A percentile compares a stretch with the other conserved stretches of the same genome.
phyloP scores from a whole-genome alignment of 2,329 filamentous ascomycete species.

The Aspergillus candidus region DNA sequence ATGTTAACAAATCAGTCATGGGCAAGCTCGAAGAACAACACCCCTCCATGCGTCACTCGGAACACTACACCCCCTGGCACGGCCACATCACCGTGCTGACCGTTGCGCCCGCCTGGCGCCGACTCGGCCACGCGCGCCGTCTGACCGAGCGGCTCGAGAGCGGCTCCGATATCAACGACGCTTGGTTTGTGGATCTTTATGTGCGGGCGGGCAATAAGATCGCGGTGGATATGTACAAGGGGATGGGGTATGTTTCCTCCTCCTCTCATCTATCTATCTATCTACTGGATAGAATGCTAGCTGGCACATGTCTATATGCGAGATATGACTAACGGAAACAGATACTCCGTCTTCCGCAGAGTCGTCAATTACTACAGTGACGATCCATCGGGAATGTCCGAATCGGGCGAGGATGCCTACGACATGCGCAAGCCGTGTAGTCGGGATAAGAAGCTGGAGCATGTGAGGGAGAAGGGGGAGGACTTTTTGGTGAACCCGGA shows the following conservation, averaged over 20 bases:
- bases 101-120: conserved; percentile 76
- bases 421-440: conserved; percentile 93
- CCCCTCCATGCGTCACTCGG: conserved; percentile 64
- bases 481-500: conserved; percentile 69
- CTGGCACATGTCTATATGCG: background rate
- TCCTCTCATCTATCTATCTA: background rate
- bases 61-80: conserved; percentile 98
- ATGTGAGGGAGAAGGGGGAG: conserved; percentile 76
- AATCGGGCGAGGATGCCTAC: conserved; percentile 72
- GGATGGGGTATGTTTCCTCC: conserved; percentile 62
- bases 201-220: conserved; percentile 82
- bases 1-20: conserved; percentile 60
- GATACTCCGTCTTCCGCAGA: conserved; percentile 75
- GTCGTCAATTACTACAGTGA: conserved; percentile 93
- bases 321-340: conserved; percentile 15
- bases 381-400: conserved; percentile 58
- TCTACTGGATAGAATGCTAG: conserved; percentile 3
- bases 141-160: conserved; percentile 75
- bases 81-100: conserved; percentile 96
- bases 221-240: conserved; percentile 82
- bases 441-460: conserved; percentile 68
- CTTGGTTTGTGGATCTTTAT: conserved; percentile 95
- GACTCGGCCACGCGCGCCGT: conserved; percentile 78
- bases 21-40: conserved; percentile 91
- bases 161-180: conserved; percentile 72